Base-by-base conservation (phyloP, 139 green algal species). In the Chlamydomonas eustigma region DNA sequence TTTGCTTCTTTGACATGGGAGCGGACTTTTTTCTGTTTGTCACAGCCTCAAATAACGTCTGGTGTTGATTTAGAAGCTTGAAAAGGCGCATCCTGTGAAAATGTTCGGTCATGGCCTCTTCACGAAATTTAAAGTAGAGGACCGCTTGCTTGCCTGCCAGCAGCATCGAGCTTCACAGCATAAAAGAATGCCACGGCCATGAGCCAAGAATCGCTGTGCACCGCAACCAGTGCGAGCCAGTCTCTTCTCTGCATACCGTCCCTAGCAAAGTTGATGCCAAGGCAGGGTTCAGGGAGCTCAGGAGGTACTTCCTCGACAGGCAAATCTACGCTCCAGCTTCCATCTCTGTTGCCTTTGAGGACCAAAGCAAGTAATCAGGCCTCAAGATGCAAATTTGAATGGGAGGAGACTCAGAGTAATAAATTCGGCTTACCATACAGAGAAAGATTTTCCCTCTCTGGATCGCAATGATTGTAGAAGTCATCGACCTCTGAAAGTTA, bases 181-280 rank as follows among this genome's bases (percentile, higher is more conserved):
- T 97, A 98, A 79, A 97, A 99, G 78, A 97, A 98, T 0, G 92
- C 86, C 0, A 99, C 92, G 30, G 90, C 85, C 68, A 97, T 88
- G 4, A 99, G 92, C 96, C 96, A 99, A 1, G 93, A 86, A 69
- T 99, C 96, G 22, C 81, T 91, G 88, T 99, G 96, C 51, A 99
- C 96, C 0, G 96, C 96, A 18, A 98, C 93, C 2, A 99, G 86
- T 3, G 93, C 87, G 44, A 99, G 84, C 96, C 96, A 99, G 81
- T 99, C 96, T 65, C 91, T 90, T 51, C 80, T 86, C 37, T 85
- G 71, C 93, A 97, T 97, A n/a, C 92, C 92, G 78, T 99, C 92
- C 0, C 94, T 76, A 1, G 95, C 95, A 81, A 98, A 99, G 85
- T 99, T 99, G 64, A 99, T 97, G 30, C 96, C 96, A 24, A 99